Conservation (phyloP, 306 rosid genomes). For the Citrullus colocynthis region DNA sequence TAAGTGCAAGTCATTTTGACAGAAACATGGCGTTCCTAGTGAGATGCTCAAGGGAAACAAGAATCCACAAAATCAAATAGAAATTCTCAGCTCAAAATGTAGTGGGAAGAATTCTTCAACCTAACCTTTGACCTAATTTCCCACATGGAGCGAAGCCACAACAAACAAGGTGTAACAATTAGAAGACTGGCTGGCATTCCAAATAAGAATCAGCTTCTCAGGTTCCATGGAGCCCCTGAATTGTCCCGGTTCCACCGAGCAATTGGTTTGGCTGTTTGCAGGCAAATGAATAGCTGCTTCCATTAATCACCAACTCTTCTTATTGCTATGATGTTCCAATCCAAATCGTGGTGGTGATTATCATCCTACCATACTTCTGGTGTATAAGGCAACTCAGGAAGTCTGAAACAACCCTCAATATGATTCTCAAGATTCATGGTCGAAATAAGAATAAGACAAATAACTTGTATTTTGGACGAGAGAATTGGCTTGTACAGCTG, state of each 20-base stretch:
- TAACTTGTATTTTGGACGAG: background rate
- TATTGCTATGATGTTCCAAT: background rate
- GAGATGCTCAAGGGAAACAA: too few species aligned
- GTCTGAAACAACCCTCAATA: background rate
- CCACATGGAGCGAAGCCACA: background rate
- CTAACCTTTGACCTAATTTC: background rate
- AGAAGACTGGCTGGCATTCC: background rate
- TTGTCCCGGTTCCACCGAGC: background rate
- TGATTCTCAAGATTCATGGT: background rate
- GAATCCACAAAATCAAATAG: too few species aligned
- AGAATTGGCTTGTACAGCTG: background rate
- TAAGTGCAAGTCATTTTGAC: background rate
- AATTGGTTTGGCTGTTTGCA: too few species aligned
- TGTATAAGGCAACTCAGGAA: background rate
- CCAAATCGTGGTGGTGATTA: background rate
- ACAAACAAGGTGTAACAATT: background rate
- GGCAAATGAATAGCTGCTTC: background rate
- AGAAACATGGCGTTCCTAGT: background rate
- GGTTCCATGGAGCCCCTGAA: background rate
- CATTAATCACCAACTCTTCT: background rate
- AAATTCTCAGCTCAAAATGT: too few species aligned
- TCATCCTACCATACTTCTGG: background rate
- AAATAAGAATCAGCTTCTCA: background rate
- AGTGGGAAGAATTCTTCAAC: too few species aligned
- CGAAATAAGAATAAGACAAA: background rate